Base-by-base conservation (phyloP, 2,329 filamentous ascomycete genomes). In the Massarina eburnea region DNA sequence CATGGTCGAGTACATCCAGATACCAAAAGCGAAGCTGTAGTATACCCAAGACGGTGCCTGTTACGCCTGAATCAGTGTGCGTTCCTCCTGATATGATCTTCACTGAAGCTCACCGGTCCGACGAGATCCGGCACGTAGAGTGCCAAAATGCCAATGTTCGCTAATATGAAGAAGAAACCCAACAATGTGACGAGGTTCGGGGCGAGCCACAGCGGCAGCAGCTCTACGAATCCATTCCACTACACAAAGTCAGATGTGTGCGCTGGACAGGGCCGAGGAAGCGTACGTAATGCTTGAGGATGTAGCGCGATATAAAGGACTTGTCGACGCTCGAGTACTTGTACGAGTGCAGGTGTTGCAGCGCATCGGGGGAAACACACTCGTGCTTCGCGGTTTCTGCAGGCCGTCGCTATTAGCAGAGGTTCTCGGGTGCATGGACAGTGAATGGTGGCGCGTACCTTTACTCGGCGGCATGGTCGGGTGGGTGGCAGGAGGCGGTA, bases 1-100 rank as follows among this genome's bases (percentile, higher is more conserved):
- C 86, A 99, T 91, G 12, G 94, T 99, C 59, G 94, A 95, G 73
- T 97, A 86, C 89, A 95, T 94, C 86, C 95, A 99, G 48, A 99
- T 80, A 32, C 94, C 94, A 55, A 95, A 82, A 1, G 91, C 92
- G 71, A 97, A 97, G 73, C 90, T 96, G 68, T 89, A 95, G 76
- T 96, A 97, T 17, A 97, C 72, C 92, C 94, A 97, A 62, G 86
- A 80, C 8, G 91, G 91, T 17, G 85, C 89, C 85, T 94, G 65
- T 40, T 19, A 8, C 29, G n/a, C n/a, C 38, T 47, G 44, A 4
- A 24, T 63, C 43, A 65, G 55, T 30, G 15, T 39, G 26, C 27
- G 34, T 44, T 33, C 22, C n/a, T 20, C 20, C 18, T 14, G 9
- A 10, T 27, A 4, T 7, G n/a, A 32, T 14, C 19, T 8, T 21